Conservation (phyloP, 2,329 filamentous ascomycete species). For the Trichoderma sp. region DNA sequence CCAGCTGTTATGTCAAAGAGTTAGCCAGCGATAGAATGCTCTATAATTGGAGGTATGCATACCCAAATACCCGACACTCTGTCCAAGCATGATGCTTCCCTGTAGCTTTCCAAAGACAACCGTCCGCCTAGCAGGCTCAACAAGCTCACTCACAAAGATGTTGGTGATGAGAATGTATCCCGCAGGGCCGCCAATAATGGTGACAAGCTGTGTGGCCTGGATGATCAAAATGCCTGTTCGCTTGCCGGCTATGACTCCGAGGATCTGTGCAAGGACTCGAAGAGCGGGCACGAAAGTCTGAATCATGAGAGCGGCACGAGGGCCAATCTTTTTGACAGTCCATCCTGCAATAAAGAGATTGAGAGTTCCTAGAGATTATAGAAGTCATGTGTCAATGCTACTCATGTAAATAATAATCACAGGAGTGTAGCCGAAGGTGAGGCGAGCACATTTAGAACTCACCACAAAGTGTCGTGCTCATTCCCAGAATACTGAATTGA, state of each 20-base stretch:
- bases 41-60: neutral
- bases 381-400: neutral
- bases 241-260: constrained; percentile 63
- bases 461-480: constrained; percentile 67
- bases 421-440: too few species aligned
- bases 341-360: constrained; percentile 68
- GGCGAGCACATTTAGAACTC: neutral
- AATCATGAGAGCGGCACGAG: constrained; percentile 59
- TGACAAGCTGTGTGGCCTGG: constrained; percentile 65
- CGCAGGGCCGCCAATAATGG: constrained; percentile 64
- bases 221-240: constrained; percentile 64
- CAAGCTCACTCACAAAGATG: constrained; percentile 64
- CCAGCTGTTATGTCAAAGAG: constrained; percentile 44
- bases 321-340: constrained; percentile 64
- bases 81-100: constrained; percentile 65
- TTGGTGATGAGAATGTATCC: constrained; percentile 70
- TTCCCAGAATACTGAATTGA: constrained; percentile 63
- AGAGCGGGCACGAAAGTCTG: constrained; percentile 65
- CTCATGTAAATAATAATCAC: neutral
- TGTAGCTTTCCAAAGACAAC: constrained; percentile 64
- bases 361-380: constrained; percentile 39
- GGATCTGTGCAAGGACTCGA: constrained; percentile 60
- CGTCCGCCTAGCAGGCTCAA: constrained; percentile 58
- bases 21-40: neutral
- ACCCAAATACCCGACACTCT: constrained; percentile 61